These are phyloP conservation scores for Hyphopichia pseudoburtonii DNA, from an alignment of 1,139 yeast species.

Conservation along the genomic window DNA sequence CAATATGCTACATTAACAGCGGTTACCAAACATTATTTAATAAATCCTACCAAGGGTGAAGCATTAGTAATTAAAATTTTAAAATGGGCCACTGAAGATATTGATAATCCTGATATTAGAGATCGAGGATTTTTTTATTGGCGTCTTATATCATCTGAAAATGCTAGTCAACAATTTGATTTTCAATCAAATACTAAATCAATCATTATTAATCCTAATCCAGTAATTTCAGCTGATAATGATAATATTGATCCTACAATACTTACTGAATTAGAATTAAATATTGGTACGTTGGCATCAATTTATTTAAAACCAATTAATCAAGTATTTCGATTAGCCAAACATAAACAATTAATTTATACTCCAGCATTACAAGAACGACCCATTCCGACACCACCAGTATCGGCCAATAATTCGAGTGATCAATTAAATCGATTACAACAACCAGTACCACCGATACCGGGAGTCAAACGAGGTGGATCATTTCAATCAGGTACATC, in stretches of 20 bases:
- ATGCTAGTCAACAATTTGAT: constrained; percentile 17
- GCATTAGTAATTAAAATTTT: constrained; percentile 57
- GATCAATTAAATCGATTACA: constrained; percentile 5
- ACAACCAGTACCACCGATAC: not conserved
- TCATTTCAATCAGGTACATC: too few species aligned
- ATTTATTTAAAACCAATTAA: constrained; percentile 81
- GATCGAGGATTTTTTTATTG: constrained; percentile 87
- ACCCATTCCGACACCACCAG: constrained; percentile 9
- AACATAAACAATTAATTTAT: constrained; percentile 48
- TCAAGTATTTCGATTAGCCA: constrained; percentile 72
- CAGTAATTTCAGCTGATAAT: constrained; percentile 64
- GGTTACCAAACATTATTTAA: constrained; percentile 64
- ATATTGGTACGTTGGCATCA: constrained; percentile 80
- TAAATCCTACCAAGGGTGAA: constrained; percentile 57
- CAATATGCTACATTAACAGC: constrained; percentile 77
- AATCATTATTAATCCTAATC: constrained; percentile 60
- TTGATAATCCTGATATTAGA: constrained; percentile 76
- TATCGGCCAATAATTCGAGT: constrained; percentile 10
- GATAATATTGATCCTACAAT: constrained; percentile 70
- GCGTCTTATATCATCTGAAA: constrained; percentile 64
- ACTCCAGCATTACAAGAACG: constrained; percentile 63
- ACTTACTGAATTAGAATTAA: constrained; percentile 78
- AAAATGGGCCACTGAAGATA: constrained; percentile 73
- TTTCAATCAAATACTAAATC: constrained; percentile 49
- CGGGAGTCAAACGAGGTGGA: too few species aligned